Percentiles rank a stretch among this genome's conserved stretches.
Evolutionary conservation across 768 basidiomycete species (phyloP).

Genomic region (Cantharellus cinnabarinus): DNA sequence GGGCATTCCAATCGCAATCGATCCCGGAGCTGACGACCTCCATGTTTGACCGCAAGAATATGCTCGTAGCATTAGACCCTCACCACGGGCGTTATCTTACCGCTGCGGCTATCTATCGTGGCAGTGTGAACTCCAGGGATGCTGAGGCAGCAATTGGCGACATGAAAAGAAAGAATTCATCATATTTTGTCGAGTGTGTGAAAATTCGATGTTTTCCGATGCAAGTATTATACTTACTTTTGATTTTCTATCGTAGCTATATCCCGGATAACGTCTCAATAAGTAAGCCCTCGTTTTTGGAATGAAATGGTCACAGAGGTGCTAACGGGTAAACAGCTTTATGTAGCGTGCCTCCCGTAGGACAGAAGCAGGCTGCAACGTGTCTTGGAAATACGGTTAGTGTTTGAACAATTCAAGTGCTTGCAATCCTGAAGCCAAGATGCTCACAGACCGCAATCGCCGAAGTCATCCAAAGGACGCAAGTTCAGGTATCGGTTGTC

Average conservation of each 20-base stretch:
- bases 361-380: conserved; percentile 48
- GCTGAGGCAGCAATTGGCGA: conserved; percentile 18
- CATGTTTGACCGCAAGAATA: conserved; percentile 58
- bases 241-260: conserved; percentile 31
- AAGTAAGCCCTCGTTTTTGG: conserved; percentile 12
- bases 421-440: background rate
- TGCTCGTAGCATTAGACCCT: conserved; percentile 71
- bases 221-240: background rate
- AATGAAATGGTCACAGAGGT: background rate
- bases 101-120: conserved; percentile 73
- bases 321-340: conserved; percentile 19
- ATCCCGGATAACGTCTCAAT: conserved; percentile 82
- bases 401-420: background rate
- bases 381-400: conserved; percentile 44
- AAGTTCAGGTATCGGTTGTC: conserved; percentile 27
- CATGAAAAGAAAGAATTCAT: conserved; percentile 17
- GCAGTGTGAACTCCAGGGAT: conserved; percentile 59
- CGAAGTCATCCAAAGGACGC: conserved; percentile 61
- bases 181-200: conserved; percentile 58
- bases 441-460: conserved; percentile 34
- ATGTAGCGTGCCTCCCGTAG: conserved; percentile 67
- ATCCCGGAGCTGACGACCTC: conserved; percentile 53
- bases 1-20: conserved; percentile 37
- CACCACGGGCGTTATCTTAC: conserved; percentile 68
- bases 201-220: conserved; percentile 1